Base-by-base conservation (phyloP, 345 rosid genomes). In the Eucalyptus sp. region DNA sequence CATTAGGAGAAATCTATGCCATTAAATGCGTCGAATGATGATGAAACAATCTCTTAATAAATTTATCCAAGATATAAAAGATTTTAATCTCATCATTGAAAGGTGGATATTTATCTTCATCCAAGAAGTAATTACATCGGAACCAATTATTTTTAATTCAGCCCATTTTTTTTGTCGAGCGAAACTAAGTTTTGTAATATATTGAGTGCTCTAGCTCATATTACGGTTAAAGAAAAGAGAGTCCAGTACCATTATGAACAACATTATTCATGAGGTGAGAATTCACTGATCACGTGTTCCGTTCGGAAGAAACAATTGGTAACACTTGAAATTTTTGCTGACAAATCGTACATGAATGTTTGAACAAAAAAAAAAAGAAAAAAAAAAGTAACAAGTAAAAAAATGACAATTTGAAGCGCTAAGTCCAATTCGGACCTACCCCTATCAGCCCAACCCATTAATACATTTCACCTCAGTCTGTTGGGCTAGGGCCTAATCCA, bases 331-430 rank as follows among this genome's bases (percentile, higher is more conserved):
- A 8, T 56, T 56, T 56, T 56, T 56, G 6, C 5, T 1, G 1
- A 24, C 62, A 56, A 24, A 56, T 24, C 3, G 3, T 56, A 9
- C 29, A 24, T 56, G 62, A 24, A 56, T 56, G 29, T 2, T 56
- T 2, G 27, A 7, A 56, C 62, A 56, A 56, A 5, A 56, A 3
- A 49, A 7, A 43, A 2, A 54, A 56, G 20, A 22, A 54, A 20
- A 54, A 22, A 0, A 56, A 56, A 22, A 9, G 0, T 0, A 56
- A 56, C 62, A 24, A 56, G 29, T 56, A 0, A 56, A 56, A 56
- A 56, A 56, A 22, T 24, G 62, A 56, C 62, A 56, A 56, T 18
- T 52, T 56, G 0, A 56, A 56, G 62, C 62, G 9, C 62, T 1
- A 56, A 22, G 62, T 56, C 62, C 62, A 56, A 24, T 9, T 56